Evolutionary conservation across 345 rosid genomes (phyloP).

Genomic region (Populus nigra): DNA sequence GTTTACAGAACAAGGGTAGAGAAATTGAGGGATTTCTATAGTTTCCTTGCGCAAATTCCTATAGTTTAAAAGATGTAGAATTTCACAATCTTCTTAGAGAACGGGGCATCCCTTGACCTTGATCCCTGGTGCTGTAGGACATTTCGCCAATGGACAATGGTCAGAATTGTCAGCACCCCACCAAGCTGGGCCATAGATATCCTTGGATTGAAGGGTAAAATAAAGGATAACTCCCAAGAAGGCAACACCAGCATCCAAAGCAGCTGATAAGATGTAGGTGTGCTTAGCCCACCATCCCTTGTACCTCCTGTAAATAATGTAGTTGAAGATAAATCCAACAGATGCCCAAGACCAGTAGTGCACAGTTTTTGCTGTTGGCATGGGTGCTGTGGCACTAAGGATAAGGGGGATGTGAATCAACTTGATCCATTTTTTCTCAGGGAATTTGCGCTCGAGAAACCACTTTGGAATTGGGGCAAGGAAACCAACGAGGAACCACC

Average conservation of each 20-base stretch:
- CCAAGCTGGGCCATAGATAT: constrained; percentile 61
- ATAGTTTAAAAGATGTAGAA: not conserved
- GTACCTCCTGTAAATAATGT: constrained; percentile 49
- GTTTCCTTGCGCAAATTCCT: too few relatives aligned
- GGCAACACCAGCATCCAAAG: constrained; percentile 75
- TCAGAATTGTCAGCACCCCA: constrained; percentile 58
- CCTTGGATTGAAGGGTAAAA: constrained; percentile 51
- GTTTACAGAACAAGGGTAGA: too few relatives aligned
- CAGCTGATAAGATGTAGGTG: constrained; percentile 71
- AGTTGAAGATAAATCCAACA: constrained; percentile 70
- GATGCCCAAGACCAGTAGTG: constrained; percentile 54
- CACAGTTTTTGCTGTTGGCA: constrained; percentile 72
- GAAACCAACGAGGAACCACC: constrained; percentile 82
- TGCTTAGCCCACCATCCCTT: constrained; percentile 77
- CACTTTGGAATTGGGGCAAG: constrained; percentile 72
- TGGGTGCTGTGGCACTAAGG: constrained; percentile 35
- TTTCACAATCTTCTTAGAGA: constrained; percentile 21
- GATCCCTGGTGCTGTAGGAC: constrained; percentile 68
- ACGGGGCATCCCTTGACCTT: constrained; percentile 52
- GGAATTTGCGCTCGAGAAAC: constrained; percentile 52
- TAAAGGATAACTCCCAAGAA: constrained; percentile 61
- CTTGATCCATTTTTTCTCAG: constrained; percentile 62
- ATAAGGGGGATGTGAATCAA: constrained; percentile 60
- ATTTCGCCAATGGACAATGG: constrained; percentile 58
- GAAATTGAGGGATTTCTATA: too few relatives aligned